Conservation (phyloP, 768 basidiomycete species). For the Tremella yokohamensis region DNA sequence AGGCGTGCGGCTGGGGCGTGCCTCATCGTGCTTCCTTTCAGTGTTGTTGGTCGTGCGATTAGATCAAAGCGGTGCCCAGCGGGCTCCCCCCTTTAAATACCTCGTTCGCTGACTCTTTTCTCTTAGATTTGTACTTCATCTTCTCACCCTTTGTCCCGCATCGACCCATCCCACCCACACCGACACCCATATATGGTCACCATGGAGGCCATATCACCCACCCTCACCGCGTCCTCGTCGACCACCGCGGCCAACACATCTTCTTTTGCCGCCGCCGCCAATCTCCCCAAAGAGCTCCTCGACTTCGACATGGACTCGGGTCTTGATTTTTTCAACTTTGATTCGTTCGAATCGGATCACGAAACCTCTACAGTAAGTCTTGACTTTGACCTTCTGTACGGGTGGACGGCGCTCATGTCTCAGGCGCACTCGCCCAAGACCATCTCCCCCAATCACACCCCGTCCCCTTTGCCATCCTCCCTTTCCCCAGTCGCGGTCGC, state of each 20-base stretch:
- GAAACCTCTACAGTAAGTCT: constrained; percentile 18
- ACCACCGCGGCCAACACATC: constrained; percentile 10
- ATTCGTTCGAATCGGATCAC: constrained; percentile 27
- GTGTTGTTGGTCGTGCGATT: too few relatives aligned
- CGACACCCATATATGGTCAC: neutral
- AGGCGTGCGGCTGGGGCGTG: too few relatives aligned
- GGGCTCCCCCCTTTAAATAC: neutral
- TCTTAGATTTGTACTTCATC: constrained; percentile 1
- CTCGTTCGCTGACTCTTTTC: neutral
- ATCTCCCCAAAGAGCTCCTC: neutral
- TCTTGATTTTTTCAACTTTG: constrained; percentile 38
- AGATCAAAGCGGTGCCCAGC: too few relatives aligned
- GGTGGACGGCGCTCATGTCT: neutral
- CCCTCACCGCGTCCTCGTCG: constrained; percentile 24
- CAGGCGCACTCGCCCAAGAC: constrained; percentile 37
- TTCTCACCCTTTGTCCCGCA: neutral
- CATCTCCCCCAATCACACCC: constrained; percentile 39
- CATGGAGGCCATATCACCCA: constrained; percentile 10
- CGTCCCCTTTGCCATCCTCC: constrained; percentile 20
- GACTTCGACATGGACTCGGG: constrained; percentile 17
- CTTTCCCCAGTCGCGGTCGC: constrained; percentile 1
- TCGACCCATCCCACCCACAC: neutral
- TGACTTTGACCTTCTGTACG: constrained; percentile 14
- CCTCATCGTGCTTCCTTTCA: too few relatives aligned
- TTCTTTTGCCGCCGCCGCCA: neutral